phyloP scores from a whole-genome alignment of 1,139 yeast genomes.

The Taphrina pruni region DNA sequence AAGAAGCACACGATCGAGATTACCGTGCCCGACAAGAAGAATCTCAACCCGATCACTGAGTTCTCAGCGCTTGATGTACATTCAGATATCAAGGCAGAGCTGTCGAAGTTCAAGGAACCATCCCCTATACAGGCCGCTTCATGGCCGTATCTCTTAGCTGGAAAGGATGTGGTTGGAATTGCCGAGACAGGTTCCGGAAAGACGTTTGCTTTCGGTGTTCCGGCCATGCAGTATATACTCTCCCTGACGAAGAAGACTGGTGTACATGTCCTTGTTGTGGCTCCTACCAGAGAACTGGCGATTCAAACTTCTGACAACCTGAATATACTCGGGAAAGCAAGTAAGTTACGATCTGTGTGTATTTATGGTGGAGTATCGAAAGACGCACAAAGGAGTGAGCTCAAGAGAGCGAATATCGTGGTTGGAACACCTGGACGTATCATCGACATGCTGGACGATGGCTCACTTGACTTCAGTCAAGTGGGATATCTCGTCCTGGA shows the following conservation, averaged over 20 bases:
- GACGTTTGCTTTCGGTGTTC: conserved; percentile 96
- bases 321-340: conserved; percentile 64
- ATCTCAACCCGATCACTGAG: conserved; percentile 70
- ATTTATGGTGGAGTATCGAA: conserved; percentile 98
- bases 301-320: conserved; percentile 81
- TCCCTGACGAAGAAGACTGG: conserved; percentile 53
- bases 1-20: conserved; percentile 76
- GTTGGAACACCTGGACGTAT: conserved; percentile 98
- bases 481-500: conserved; percentile 86
- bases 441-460: conserved; percentile 87
- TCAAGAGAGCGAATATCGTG: conserved; percentile 72
- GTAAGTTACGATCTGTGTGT: conserved; percentile 75
- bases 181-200: conserved; percentile 99
- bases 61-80: conserved; percentile 69
- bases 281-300: conserved; percentile 97
- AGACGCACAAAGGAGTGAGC: conserved; percentile 74
- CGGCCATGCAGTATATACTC: conserved; percentile 77
- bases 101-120: conserved; percentile 80
- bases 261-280: conserved; percentile 78
- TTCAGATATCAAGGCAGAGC: conserved; percentile 61
- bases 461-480: conserved; percentile 70
- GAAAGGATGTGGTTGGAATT: conserved; percentile 91
- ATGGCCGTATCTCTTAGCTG: conserved; percentile 87
- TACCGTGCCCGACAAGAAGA: conserved; percentile 65
- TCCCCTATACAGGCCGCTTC: conserved; percentile 97